Conservation (phyloP, 441 rosid species). For the Adansonia madagascariensis region DNA sequence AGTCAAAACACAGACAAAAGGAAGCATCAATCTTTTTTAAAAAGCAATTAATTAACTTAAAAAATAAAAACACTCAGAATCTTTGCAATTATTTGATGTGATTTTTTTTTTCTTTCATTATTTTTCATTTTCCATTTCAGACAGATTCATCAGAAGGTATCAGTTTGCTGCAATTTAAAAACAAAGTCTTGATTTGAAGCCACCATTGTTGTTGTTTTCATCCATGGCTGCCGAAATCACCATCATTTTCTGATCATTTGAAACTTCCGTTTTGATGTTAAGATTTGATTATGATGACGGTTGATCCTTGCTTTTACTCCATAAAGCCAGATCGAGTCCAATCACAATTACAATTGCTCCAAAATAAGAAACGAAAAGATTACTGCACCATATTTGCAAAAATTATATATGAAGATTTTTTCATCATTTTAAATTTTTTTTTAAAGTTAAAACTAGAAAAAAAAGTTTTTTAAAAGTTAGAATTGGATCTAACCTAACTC, state of each 20-base stretch:
- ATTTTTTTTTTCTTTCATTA: no score
- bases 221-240: not conserved
- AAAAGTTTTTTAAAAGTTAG: no score
- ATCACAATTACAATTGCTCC: conserved; percentile 46
- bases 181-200: conserved; percentile 27
- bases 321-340: conserved; percentile 43
- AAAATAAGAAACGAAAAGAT: conserved; percentile 31
- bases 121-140: not conserved
- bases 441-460: no score
- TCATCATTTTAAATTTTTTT: not conserved
- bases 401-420: not conserved
- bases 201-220: not conserved
- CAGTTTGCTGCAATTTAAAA: not conserved
- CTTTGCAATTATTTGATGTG: not conserved
- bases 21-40: no score
- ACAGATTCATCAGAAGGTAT: no score
- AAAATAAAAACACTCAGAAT: not conserved
- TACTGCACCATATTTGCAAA: not conserved
- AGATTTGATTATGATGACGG: conserved; percentile 22
- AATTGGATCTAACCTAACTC: no score
- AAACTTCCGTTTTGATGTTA: not conserved
- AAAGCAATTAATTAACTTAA: no score
- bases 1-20: not conserved
- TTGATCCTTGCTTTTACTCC: conserved; percentile 54
- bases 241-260: conserved; percentile 11